Percentiles rank a stretch among this genome's conserved stretches.
Conservation (phyloP, 495 filamentous ascomycete genomes). For the Terfezia boudieri region DNA sequence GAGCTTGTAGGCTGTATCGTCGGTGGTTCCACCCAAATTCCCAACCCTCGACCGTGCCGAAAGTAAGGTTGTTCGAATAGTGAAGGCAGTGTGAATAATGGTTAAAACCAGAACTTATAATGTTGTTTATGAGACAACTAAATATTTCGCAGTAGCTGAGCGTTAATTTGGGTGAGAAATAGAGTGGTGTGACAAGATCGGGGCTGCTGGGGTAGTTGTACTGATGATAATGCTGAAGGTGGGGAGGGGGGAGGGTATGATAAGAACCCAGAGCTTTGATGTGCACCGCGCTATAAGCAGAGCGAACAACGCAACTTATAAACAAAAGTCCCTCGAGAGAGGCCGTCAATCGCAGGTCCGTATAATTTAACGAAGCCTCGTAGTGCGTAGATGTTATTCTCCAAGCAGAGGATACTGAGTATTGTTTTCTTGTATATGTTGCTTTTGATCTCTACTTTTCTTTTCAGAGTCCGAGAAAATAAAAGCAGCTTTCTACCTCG, state of each 20-base stretch:
- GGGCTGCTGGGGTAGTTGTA: background rate
- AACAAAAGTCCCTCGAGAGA: background rate
- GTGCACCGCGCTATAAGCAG: background rate
- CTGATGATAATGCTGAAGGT: background rate
- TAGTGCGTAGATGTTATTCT: too few species aligned
- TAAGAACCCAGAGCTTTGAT: background rate
- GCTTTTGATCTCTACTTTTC: too few species aligned
- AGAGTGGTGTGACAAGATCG: background rate
- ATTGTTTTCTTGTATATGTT: too few species aligned
- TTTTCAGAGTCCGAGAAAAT: too few species aligned
- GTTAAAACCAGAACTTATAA: too few species aligned
- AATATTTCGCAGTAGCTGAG: background rate
- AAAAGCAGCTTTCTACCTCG: too few species aligned
- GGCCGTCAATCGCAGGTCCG: background rate
- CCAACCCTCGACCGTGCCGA: constrained; percentile 16
- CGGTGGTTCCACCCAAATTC: constrained; percentile 14
- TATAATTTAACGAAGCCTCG: background rate
- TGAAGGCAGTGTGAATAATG: constrained; percentile 17
- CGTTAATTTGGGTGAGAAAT: background rate
- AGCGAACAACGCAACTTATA: background rate
- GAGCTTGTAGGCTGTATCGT: constrained; percentile 11
- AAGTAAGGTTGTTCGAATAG: constrained; percentile 13
- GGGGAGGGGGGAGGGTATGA: background rate
- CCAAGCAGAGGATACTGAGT: too few species aligned
- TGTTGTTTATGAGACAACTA: too few species aligned